Conservation (phyloP, 2,329 filamentous ascomycete genomes). For the Arthrobotrys pseudoclavata region DNA sequence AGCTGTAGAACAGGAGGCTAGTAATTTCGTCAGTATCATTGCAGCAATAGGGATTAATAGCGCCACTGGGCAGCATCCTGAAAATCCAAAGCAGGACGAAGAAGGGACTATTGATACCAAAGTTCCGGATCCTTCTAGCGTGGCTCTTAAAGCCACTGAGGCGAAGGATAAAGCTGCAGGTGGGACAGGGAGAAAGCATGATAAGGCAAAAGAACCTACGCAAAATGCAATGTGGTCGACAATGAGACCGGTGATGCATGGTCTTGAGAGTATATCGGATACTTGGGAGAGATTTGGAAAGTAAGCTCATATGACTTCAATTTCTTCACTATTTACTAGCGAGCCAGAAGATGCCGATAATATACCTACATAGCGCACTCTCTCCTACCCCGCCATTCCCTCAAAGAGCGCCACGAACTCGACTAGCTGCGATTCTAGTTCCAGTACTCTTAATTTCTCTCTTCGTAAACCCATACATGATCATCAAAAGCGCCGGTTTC, state of each 20-base stretch:
- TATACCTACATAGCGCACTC: slow-evolving; percentile 68
- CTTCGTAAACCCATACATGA: slow-evolving; percentile 72
- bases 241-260: slow-evolving; percentile 80
- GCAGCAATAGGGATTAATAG: slow-evolving; percentile 79
- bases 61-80: slow-evolving; percentile 81
- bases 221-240: slow-evolving; percentile 82
- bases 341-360: not conserved
- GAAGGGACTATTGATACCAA: slow-evolving; percentile 68
- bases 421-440: slow-evolving; percentile 71
- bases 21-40: slow-evolving; percentile 82
- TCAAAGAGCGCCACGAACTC: slow-evolving; percentile 70
- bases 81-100: slow-evolving; percentile 69
- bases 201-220: slow-evolving; percentile 81
- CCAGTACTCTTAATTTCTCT: slow-evolving; percentile 71
- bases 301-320: slow-evolving; percentile 60
- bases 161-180: slow-evolving; percentile 70
- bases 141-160: slow-evolving; percentile 71
- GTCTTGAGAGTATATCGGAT: slow-evolving; percentile 73
- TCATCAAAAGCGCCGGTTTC: slow-evolving; percentile 77
- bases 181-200: slow-evolving; percentile 68
- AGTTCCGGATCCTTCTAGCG: slow-evolving; percentile 74
- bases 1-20: slow-evolving; percentile 84
- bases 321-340: not conserved
- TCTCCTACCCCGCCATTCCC: slow-evolving; percentile 77
- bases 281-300: slow-evolving; percentile 76